A percentile compares a stretch with the other conserved stretches of the same genome.
phyloP scores from a whole-genome alignment of 2,329 filamentous ascomycete species.

The Pyricularia grisea region DNA sequence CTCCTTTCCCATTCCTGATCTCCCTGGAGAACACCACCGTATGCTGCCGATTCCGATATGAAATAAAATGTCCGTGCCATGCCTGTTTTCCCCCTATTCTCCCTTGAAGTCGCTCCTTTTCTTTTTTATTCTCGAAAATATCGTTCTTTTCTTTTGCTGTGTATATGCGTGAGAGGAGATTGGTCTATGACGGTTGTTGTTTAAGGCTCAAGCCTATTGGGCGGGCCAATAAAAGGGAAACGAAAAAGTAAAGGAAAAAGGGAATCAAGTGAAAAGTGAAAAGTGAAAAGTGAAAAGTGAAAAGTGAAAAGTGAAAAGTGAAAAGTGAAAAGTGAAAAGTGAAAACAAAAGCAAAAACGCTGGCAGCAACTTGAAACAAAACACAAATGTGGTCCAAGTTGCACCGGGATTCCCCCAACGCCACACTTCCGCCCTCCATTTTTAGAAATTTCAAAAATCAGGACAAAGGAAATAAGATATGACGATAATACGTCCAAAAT shows the following conservation, averaged over 20 bases:
- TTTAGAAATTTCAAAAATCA: background rate
- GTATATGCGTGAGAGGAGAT: background rate
- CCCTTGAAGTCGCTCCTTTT: background rate
- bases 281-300: no score
- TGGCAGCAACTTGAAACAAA: background rate
- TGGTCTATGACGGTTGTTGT: background rate
- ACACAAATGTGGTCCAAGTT: background rate
- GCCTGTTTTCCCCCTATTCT: background rate
- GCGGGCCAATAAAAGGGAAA: background rate
- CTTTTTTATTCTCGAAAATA: background rate
- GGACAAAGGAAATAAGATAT: background rate
- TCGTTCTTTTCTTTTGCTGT: background rate
- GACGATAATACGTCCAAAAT: background rate
- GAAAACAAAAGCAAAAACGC: background rate
- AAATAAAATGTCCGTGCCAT: background rate
- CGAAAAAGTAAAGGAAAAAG: background rate
- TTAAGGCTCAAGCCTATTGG: background rate
- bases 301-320: no score
- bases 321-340: no score
- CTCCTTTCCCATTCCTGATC: background rate
- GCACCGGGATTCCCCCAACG: background rate
- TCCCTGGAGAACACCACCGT: background rate
- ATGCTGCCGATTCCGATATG: background rate
- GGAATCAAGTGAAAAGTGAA: background rate
- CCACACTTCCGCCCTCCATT: background rate